These are phyloP conservation scores for Endothia cerciana DNA, from an alignment of 2,329 filamentous ascomycete species.

Conservation along the genomic window DNA sequence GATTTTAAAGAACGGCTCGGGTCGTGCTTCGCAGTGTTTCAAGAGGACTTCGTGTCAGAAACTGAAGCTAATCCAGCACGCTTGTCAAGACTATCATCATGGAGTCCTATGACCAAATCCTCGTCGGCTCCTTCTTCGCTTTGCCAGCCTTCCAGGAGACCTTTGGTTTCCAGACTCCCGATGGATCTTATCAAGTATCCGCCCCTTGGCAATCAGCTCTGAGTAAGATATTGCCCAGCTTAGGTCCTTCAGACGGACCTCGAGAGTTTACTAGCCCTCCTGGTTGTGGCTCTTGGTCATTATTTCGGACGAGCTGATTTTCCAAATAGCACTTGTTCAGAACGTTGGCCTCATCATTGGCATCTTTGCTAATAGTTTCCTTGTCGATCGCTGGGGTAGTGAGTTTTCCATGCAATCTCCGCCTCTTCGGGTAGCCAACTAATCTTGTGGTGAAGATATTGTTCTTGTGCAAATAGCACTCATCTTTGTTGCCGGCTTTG, in stretches of 20 bases:
- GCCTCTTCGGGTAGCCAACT: neutral
- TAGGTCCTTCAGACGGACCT: neutral
- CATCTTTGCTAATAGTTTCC: slow-evolving; percentile 11
- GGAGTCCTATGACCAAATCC: slow-evolving; percentile 37
- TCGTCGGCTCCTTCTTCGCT: slow-evolving; percentile 40
- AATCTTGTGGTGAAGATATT: slow-evolving; percentile 3
- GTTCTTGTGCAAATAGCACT: slow-evolving; percentile 14
- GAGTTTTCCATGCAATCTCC: neutral
- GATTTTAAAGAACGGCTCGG: neutral
- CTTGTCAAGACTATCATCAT: slow-evolving; percentile 43
- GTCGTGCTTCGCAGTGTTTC: neutral
- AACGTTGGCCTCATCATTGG: slow-evolving; percentile 15
- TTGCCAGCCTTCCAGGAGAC: slow-evolving; percentile 36
- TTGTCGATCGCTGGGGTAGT: slow-evolving; percentile 15
- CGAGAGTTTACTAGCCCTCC: neutral
- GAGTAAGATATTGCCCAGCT: neutral
- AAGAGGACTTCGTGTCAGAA: neutral
- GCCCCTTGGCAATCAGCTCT: slow-evolving; percentile 25
- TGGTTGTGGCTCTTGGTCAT: neutral
- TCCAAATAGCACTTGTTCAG: slow-evolving; percentile 8
- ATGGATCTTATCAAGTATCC: slow-evolving; percentile 37
- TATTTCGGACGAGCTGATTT: neutral
- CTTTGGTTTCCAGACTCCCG: slow-evolving; percentile 34
- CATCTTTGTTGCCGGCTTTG: slow-evolving; percentile 1
- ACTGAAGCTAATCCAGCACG: neutral